Evolutionary conservation across 441 rosid species (phyloP).

Genomic region (Gossypium davidsonii): DNA sequence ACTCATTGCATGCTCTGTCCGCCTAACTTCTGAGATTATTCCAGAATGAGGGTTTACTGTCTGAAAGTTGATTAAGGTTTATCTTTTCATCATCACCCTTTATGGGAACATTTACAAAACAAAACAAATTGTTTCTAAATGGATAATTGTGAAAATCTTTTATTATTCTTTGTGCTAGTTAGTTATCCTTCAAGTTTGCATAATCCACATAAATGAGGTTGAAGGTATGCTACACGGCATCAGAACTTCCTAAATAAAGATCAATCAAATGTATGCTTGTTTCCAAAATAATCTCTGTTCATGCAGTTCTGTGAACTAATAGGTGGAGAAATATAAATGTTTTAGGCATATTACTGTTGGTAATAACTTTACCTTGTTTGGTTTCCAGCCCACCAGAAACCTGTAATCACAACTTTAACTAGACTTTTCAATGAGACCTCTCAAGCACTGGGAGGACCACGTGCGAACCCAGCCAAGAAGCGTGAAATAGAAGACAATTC

Average conservation of each 20-base stretch:
- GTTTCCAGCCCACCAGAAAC: slow-evolving; percentile 68
- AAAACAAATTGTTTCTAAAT: background rate
- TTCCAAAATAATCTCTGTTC: background rate
- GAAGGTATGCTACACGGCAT: background rate
- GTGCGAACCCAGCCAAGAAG: slow-evolving; percentile 78
- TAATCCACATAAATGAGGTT: background rate
- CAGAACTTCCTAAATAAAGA: too few relatives aligned
- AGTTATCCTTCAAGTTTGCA: background rate
- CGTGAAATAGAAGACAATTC: slow-evolving; percentile 99
- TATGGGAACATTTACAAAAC: background rate
- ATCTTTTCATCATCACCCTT: background rate
- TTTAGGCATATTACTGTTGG: background rate
- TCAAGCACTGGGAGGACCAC: slow-evolving; percentile 86
- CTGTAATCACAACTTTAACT: slow-evolving; percentile 64
- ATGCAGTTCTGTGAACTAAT: background rate
- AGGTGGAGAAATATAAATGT: background rate
- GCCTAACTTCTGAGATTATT: background rate
- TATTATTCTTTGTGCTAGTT: background rate
- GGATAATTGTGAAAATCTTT: background rate
- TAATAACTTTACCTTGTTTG: background rate
- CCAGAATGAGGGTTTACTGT: background rate
- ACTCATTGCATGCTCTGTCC: background rate
- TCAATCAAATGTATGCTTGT: background rate
- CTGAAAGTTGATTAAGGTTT: background rate
- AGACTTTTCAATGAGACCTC: slow-evolving; percentile 94